phyloP scores from a whole-genome alignment of 768 basidiomycete genomes.

The Panaeolus cyanescens region DNA sequence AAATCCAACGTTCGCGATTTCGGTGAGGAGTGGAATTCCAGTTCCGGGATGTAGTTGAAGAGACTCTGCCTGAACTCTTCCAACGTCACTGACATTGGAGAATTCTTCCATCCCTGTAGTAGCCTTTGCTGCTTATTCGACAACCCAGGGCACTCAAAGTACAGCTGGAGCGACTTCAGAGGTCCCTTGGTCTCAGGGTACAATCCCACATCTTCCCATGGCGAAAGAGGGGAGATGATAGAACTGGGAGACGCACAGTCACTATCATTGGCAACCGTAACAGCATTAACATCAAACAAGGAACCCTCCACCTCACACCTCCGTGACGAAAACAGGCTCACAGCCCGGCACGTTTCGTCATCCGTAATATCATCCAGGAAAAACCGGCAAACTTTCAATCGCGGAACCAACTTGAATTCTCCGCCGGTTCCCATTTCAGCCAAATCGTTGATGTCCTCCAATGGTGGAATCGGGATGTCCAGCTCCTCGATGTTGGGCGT shows the following conservation, averaged over 20 bases:
- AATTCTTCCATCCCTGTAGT: not conserved
- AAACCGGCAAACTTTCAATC: constrained; percentile 10
- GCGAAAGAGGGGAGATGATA: not conserved
- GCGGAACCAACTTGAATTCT: constrained; percentile 2
- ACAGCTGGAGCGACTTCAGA: not conserved
- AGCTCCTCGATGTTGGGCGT: constrained; percentile 15
- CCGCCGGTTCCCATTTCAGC: not conserved
- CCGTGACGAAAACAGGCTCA: not conserved
- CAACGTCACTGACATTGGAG: not conserved
- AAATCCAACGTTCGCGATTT: not conserved
- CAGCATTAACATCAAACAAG: not conserved
- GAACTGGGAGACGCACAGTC: not conserved
- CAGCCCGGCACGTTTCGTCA: not conserved
- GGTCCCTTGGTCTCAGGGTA: not conserved
- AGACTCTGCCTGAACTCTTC: not conserved
- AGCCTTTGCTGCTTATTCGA: not conserved
- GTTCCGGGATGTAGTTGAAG: not conserved
- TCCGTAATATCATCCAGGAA: not conserved
- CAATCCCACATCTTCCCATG: not conserved
- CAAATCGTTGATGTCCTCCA: constrained; percentile 8
- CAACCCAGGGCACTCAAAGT: not conserved
- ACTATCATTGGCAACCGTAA: not conserved
- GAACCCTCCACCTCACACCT: not conserved
- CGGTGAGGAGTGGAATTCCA: not conserved
- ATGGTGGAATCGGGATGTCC: constrained; percentile 16